Evolutionary conservation across 2,329 filamentous ascomycete species (phyloP), one percentile per base, ranked within the genome.

Genomic region (Clathrospora elynae): DNA sequence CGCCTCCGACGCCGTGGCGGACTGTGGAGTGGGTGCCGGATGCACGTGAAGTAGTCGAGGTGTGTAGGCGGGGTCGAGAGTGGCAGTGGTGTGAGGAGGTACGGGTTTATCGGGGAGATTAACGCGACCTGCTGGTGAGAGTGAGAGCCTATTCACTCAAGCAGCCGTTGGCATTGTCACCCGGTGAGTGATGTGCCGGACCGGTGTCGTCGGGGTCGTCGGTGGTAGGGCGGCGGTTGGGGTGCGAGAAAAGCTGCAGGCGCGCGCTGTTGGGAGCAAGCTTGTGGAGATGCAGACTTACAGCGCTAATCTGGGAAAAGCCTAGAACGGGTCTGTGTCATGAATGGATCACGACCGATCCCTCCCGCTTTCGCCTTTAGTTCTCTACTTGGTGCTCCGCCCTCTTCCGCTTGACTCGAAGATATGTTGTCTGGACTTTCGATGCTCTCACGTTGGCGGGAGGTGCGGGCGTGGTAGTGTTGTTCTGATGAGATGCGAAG

Each of bases 231-330:
- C 25, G 34, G 45, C 23, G 16, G 25, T 42, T 23, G 32, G 41
- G 16, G 22, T 37, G 32, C 37, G 46, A 30, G 30, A 41, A 38
- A 37, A 43, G 38, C 20, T 24, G 25, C 34, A n/a, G 38, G 41
- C 28, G 34, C 24, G 37, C 36, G 52, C 45, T 59, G 53, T 57
- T 60, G 58, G 54, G 58, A 43, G 53, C 39, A 47, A 50, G 53
- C 49, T 59, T 54, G 55, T 51, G 40, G 48, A 53, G 43, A 40
- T 35, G 38, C 30, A 37, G 31, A 42, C 41, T 47, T 51, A 46
- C 30, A 35, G 24, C 46, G 36, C 42, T 32, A 39, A 36, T 19
- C 28, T 24, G 17, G 12, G n/a, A n/a, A n/a, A n/a, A n/a, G n/a
- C n/a, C n/a, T 13, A 9, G 13, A 5, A 22, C 19, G 33, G n/a